Evolutionary conservation across 1,284 basidiomycete genomes (phyloP).

Genomic region (Irpex lacteus): DNA sequence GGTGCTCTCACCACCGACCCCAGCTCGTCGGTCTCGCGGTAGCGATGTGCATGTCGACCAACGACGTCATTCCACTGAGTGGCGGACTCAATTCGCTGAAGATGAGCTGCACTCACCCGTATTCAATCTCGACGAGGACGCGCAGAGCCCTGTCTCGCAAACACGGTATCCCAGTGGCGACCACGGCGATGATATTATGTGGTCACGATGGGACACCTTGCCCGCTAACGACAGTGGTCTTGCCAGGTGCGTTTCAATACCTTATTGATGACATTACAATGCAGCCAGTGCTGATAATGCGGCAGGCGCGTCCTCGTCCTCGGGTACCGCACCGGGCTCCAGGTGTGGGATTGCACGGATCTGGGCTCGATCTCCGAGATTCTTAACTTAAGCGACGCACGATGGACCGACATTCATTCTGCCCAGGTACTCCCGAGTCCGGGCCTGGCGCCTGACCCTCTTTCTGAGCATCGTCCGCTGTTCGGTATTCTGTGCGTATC

Average conservation of each 20-base stretch:
- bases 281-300: slow-evolving; percentile 18
- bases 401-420: slow-evolving; percentile 39
- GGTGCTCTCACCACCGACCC: slow-evolving; percentile 5
- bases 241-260: slow-evolving; percentile 25
- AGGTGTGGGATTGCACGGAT: slow-evolving; percentile 69
- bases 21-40: slow-evolving; percentile 16
- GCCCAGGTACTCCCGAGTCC: slow-evolving; percentile 42
- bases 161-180: slow-evolving; percentile 26
- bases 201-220: slow-evolving; percentile 32
- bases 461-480: slow-evolving; percentile 40
- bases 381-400: slow-evolving; percentile 41
- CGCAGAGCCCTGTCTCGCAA: slow-evolving; percentile 19
- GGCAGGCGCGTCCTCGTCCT: slow-evolving; percentile 55
- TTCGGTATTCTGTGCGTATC: slow-evolving; percentile 56
- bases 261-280: slow-evolving; percentile 10
- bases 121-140: slow-evolving; percentile 30
- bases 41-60: slow-evolving; percentile 17
- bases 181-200: slow-evolving; percentile 29
- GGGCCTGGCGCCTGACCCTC: slow-evolving; percentile 24
- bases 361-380: slow-evolving; percentile 55
- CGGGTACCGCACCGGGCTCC: slow-evolving; percentile 56
- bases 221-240: slow-evolving; percentile 11
- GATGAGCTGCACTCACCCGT: slow-evolving; percentile 20
- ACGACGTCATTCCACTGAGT: slow-evolving; percentile 14
- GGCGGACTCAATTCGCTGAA: slow-evolving; percentile 6